phyloP scores from a whole-genome alignment of 2,329 filamentous ascomycete species.

The Sporothrix protearum region DNA sequence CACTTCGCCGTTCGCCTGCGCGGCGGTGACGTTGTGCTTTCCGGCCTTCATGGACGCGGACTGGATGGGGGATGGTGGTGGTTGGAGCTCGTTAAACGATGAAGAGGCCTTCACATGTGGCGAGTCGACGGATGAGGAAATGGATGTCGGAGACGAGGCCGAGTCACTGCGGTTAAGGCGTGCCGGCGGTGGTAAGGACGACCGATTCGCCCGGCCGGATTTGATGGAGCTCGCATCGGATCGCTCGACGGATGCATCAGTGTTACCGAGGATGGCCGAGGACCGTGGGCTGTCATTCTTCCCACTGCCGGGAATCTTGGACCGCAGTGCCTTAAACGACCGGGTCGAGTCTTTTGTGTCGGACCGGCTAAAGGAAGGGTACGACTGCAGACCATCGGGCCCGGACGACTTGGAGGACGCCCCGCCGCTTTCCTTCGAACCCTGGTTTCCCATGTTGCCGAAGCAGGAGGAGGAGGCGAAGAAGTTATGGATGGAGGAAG shows the following conservation, averaged over 20 bases:
- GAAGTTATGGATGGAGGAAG: not conserved
- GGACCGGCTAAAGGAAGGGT: constrained; percentile 86
- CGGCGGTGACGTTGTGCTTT: constrained; percentile 73
- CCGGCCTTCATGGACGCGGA: constrained; percentile 69
- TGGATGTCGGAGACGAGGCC: constrained; percentile 39
- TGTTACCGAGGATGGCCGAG: constrained; percentile 64
- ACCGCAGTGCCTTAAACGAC: constrained; percentile 78
- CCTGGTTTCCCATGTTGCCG: constrained; percentile 68
- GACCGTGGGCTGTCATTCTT: constrained; percentile 77
- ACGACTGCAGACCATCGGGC: constrained; percentile 68
- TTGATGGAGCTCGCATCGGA: constrained; percentile 72
- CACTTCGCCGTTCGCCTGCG: constrained; percentile 83
- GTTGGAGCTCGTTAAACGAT: constrained; percentile 50
- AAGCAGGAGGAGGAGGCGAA: constrained; percentile 29
- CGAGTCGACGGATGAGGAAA: constrained; percentile 43
- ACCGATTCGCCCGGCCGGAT: constrained; percentile 61
- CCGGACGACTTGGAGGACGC: constrained; percentile 50
- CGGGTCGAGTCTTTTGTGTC: constrained; percentile 91
- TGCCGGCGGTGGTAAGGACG: constrained; percentile 38
- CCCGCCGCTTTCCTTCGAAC: constrained; percentile 57
- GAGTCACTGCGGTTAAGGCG: constrained; percentile 47
- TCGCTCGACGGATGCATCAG: constrained; percentile 58
- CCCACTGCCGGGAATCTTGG: constrained; percentile 75
- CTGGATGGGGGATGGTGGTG: constrained; percentile 84
- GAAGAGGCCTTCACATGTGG: constrained; percentile 41